Conservation (phyloP, 1,284 basidiomycete genomes). For the Wolfiporia cocos region DNA sequence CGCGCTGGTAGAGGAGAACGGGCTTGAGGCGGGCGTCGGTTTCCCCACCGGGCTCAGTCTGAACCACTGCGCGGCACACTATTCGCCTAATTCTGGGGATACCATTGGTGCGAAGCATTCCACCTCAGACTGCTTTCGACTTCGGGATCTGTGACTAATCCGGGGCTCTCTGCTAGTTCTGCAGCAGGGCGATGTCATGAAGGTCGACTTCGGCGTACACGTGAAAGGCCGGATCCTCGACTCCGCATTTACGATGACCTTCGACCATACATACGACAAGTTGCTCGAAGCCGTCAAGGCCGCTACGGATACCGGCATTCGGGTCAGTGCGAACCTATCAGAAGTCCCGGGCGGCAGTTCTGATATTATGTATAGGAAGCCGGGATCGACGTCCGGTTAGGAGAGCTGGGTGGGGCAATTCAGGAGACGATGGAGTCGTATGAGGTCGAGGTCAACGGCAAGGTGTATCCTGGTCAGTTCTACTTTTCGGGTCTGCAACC, state of each 20-base stretch:
- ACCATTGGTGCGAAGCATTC: conserved; percentile 50
- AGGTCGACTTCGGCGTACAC: conserved; percentile 97
- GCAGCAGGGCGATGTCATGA: conserved; percentile 82
- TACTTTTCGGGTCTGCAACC: background rate
- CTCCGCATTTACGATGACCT: conserved; percentile 92
- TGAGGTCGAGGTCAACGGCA: conserved; percentile 89
- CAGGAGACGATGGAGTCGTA: conserved; percentile 99
- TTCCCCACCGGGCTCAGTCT: conserved; percentile 96
- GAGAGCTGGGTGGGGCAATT: conserved; percentile 88
- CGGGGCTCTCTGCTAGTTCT: conserved; percentile 51
- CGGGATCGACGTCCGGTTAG: conserved; percentile 93
- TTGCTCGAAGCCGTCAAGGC: conserved; percentile 90
- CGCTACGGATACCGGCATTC: conserved; percentile 88
- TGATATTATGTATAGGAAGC: conserved; percentile 60
- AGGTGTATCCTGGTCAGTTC: conserved; percentile 73
- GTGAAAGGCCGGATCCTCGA: conserved; percentile 93
- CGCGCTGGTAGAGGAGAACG: conserved; percentile 88
- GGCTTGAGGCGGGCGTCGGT: conserved; percentile 82
- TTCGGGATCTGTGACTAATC: conserved; percentile 6
- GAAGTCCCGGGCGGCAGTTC: background rate
- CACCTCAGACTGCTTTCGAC: background rate
- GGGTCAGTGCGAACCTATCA: conserved; percentile 36
- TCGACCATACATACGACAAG: conserved; percentile 87
- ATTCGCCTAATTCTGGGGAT: conserved; percentile 94
- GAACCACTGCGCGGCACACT: conserved; percentile 97